These are phyloP conservation scores for Venturia carpophila DNA, from an alignment of 2,329 filamentous ascomycete species.

Conservation along the genomic window DNA sequence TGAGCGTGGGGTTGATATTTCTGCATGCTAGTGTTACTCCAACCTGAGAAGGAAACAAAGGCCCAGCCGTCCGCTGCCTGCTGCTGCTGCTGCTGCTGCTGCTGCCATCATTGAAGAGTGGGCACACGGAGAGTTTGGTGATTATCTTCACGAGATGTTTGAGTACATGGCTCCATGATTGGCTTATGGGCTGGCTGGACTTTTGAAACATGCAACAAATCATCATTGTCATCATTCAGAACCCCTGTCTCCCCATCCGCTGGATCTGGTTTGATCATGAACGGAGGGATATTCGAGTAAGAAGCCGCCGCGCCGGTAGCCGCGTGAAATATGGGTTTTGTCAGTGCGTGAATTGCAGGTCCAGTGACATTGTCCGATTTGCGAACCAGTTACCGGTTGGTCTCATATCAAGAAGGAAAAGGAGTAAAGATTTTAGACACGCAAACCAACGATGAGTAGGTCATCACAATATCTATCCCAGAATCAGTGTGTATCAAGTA, in stretches of 20 bases:
- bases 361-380: no score
- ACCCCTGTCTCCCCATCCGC: no score
- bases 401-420: no score
- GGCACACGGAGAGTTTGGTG: background rate
- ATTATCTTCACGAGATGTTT: constrained; percentile 8
- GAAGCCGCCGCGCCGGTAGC: no score
- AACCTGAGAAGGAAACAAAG: background rate
- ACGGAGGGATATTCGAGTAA: no score
- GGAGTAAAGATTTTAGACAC: no score
- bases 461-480: constrained; percentile 9
- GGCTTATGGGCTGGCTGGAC: background rate
- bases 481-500: background rate
- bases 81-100: background rate
- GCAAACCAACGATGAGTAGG: no score
- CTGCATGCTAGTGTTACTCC: background rate
- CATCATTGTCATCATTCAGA: background rate
- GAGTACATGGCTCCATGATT: constrained; percentile 7
- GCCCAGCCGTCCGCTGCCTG: background rate
- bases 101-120: background rate
- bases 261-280: no score
- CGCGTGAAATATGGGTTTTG: no score
- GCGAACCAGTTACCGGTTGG: no score
- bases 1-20: constrained; percentile 4
- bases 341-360: no score
- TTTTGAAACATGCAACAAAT: background rate